A percentile compares a stretch with the other conserved stretches of the same genome.
These are phyloP conservation scores for Mallotus repandus DNA, from an alignment of 441 rosid species.

Conservation along the genomic window DNA sequence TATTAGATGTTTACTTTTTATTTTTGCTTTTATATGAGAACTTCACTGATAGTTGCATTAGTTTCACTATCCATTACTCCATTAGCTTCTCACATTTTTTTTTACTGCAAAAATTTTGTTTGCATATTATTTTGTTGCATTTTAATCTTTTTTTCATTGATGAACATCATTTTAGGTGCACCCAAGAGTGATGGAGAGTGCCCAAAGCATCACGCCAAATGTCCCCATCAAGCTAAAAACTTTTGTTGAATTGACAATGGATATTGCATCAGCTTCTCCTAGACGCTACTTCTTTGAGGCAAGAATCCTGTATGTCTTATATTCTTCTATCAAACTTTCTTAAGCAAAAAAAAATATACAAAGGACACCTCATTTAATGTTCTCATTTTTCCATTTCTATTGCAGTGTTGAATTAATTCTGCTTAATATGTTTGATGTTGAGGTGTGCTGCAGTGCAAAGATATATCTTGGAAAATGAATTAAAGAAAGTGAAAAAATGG, in stretches of 20 bases:
- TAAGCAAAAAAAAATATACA: background rate
- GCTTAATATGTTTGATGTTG: background rate
- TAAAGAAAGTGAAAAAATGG: background rate
- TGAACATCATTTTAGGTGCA: constrained; percentile 48
- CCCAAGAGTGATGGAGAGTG: constrained; percentile 44
- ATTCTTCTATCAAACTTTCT: constrained; percentile 16
- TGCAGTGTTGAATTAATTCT: background rate
- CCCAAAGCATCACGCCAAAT: constrained; percentile 25
- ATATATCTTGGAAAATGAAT: background rate
- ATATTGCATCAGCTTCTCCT: constrained; percentile 93
- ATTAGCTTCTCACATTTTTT: background rate
- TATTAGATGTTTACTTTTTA: background rate
- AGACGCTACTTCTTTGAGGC: constrained; percentile 97
- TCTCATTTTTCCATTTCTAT: background rate
- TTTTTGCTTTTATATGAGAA: background rate
- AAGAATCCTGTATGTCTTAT: constrained; percentile 42
- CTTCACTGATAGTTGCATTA: background rate
- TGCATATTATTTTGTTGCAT: background rate
- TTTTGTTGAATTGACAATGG: constrained; percentile 84
- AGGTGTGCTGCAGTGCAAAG: background rate
- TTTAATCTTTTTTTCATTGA: background rate
- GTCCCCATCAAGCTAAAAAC: constrained; percentile 61
- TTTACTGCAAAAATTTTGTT: background rate
- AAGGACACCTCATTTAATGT: background rate
- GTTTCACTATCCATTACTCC: background rate